Percentiles rank a stretch among this genome's conserved stretches.
Evolutionary conservation across 1,284 basidiomycete species (phyloP).

Genomic region (Puccinia triticina): DNA sequence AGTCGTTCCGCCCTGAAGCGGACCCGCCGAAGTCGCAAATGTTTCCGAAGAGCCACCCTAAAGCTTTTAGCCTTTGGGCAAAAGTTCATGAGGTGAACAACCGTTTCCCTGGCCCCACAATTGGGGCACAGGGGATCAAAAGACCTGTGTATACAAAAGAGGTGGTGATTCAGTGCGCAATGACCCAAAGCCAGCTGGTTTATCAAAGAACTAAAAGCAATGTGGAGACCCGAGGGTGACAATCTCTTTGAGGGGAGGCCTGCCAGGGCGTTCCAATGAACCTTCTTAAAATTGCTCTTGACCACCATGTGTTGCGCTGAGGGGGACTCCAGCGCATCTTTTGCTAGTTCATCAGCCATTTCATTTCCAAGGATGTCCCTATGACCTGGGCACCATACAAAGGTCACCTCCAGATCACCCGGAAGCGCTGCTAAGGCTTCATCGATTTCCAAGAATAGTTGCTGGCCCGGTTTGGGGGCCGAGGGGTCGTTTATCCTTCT

Average conservation of each 20-base stretch:
- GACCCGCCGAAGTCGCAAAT: neutral
- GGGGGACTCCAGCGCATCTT: too few species aligned
- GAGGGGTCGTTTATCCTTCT: neutral
- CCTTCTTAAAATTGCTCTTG: too few species aligned
- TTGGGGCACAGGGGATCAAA: neutral
- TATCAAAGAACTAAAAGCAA: too few species aligned
- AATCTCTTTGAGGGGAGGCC: too few species aligned
- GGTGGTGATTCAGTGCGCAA: neutral
- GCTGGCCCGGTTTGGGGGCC: neutral
- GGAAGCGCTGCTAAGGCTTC: neutral
- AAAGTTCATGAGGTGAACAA: too few species aligned
- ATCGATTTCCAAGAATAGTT: neutral
- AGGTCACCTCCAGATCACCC: neutral
- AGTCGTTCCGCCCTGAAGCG: neutral
- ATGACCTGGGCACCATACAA: slow-evolving; percentile 26
- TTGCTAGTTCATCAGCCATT: slow-evolving; percentile 18
- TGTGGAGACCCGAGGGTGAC: too few species aligned
- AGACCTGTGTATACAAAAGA: neutral
- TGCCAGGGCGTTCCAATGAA: too few species aligned
- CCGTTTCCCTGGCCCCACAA: neutral
- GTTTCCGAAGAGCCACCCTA: too few species aligned
- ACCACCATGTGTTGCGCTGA: too few species aligned
- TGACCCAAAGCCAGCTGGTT: neutral
- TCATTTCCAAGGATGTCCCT: neutral
- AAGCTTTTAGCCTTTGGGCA: too few species aligned